Evolutionary conservation across 306 rosid genomes (phyloP).

Genomic region (Purshia tridentata): DNA sequence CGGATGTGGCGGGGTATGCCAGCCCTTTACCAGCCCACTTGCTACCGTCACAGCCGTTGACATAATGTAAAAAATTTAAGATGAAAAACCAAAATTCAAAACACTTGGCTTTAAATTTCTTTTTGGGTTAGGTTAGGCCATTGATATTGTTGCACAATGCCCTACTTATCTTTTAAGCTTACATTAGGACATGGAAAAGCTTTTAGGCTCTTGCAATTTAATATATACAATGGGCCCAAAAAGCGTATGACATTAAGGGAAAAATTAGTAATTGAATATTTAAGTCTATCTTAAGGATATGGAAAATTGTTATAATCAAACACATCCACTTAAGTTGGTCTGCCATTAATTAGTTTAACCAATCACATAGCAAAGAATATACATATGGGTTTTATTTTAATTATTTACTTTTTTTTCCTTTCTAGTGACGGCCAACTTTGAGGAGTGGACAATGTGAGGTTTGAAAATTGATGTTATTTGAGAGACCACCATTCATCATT

Average conservation of each 20-base stretch:
- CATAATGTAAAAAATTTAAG: neutral
- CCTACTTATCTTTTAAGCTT: neutral
- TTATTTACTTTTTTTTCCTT: conserved; percentile 5
- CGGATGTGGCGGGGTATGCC: conserved; percentile 30
- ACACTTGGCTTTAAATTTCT: neutral
- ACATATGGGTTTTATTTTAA: neutral
- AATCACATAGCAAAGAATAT: conserved; percentile 12
- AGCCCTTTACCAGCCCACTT: conserved; percentile 28
- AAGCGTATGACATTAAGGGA: conserved; percentile 13
- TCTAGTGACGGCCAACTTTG: conserved; percentile 37
- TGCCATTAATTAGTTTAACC: conserved; percentile 41
- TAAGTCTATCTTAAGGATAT: conserved; percentile 39
- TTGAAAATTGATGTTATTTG: conserved; percentile 10
- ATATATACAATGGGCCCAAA: neutral
- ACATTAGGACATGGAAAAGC: conserved; percentile 10
- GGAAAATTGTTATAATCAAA: conserved; percentile 47
- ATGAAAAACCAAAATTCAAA: neutral
- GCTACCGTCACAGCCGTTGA: conserved; percentile 32
- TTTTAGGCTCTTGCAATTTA: conserved; percentile 9
- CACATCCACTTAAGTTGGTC: conserved; percentile 52
- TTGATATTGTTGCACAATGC: neutral
- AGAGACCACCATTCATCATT: conserved; percentile 26
- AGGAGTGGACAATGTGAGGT: conserved; percentile 32
- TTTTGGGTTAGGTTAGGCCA: conserved; percentile 2
- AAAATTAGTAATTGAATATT: conserved; percentile 13